These are phyloP conservation scores for Pyrenophora seminiperda DNA, from an alignment of 2,329 filamentous ascomycete species.

Conservation along the genomic window DNA sequence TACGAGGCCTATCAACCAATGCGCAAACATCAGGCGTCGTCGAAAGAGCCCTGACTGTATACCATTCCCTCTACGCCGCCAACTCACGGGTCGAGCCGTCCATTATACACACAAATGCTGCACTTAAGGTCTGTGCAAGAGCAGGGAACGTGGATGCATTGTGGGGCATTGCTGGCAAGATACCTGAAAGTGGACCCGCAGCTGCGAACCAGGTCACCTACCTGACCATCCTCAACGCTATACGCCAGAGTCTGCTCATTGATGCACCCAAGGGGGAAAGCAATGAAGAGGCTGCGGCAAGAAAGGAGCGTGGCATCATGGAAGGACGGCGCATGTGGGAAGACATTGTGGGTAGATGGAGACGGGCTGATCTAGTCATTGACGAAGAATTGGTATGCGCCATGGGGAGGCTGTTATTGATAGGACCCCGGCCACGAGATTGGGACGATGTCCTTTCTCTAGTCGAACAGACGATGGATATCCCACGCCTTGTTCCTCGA, in stretches of 20 bases:
- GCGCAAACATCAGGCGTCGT: conserved; percentile 65
- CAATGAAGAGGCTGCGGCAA: conserved; percentile 32
- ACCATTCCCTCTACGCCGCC: conserved; percentile 71
- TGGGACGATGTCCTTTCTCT: conserved; percentile 75
- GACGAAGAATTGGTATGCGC: conserved; percentile 80
- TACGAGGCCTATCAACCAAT: conserved; percentile 72
- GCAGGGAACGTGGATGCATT: conserved; percentile 78
- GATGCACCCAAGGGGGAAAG: conserved; percentile 35
- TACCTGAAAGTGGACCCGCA: conserved; percentile 67
- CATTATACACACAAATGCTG: conserved; percentile 84
- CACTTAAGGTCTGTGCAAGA: conserved; percentile 79
- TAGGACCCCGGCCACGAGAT: conserved; percentile 64
- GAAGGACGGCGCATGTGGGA: conserved; percentile 79
- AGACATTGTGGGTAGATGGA: conserved; percentile 79
- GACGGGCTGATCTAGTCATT: conserved; percentile 68
- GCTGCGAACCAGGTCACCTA: conserved; percentile 76
- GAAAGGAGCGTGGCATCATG: conserved; percentile 57
- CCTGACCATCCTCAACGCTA: conserved; percentile 78
- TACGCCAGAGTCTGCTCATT: conserved; percentile 53
- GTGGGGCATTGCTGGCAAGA: conserved; percentile 74
- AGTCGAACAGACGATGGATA: conserved; percentile 79
- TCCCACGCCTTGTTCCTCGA: conserved; percentile 62
- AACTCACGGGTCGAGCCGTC: conserved; percentile 70
- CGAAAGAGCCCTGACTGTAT: conserved; percentile 73
- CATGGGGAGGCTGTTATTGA: conserved; percentile 79